Evolutionary conservation across 2,329 filamentous ascomycete species (phyloP).

Genomic region (Balansia obtecta): DNA sequence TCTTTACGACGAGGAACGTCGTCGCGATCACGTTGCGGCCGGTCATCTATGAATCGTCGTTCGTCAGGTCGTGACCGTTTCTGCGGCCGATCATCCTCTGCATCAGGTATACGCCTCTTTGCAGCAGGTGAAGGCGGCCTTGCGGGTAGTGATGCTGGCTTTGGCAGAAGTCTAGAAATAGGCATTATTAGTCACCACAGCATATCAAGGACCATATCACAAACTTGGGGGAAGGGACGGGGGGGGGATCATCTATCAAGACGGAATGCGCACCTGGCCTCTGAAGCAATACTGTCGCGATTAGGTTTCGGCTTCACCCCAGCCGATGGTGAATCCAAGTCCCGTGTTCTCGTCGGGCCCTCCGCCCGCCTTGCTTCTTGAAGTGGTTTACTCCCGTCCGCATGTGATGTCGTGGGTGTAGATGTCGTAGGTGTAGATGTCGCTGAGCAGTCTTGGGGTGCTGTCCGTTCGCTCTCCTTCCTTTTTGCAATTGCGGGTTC

Average conservation of each 20-base stretch:
- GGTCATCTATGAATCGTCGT: constrained; percentile 19
- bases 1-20: constrained; percentile 22
- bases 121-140: constrained; percentile 29
- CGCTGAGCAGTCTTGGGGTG: constrained; percentile 9
- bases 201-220: not conserved
- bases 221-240: too few species aligned
- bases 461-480: constrained; percentile 19
- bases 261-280: constrained; percentile 7
- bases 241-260: not conserved
- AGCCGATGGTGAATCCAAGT: not conserved
- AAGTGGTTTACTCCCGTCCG: constrained; percentile 1
- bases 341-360: constrained; percentile 6
- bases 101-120: constrained; percentile 34
- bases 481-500: constrained; percentile 20
- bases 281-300: constrained; percentile 2
- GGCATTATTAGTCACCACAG: not conserved
- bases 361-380: constrained; percentile 8
- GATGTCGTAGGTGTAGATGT: constrained; percentile 9
- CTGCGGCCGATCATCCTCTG: constrained; percentile 31
- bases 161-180: constrained; percentile 21
- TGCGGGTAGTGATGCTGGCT: constrained; percentile 23
- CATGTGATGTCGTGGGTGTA: constrained; percentile 6
- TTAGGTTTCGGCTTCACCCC: constrained; percentile 4
- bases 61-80: constrained; percentile 34
- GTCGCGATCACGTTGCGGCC: constrained; percentile 19